phyloP scores from a whole-genome alignment of 306 rosid genomes.

The Quercus ilex region DNA sequence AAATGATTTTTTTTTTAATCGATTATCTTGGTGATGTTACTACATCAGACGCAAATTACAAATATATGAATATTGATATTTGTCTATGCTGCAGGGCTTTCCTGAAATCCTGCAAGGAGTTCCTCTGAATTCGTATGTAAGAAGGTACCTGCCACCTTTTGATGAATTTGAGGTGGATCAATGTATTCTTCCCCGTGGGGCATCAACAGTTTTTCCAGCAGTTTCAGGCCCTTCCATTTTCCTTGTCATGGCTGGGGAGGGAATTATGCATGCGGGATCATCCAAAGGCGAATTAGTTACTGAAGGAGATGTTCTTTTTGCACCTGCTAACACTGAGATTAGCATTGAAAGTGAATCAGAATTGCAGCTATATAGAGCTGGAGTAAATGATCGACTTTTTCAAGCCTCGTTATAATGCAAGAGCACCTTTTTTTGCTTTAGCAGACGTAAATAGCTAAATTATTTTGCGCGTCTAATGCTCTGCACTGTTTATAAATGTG shows the following conservation, averaged over 20 bases:
- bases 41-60: background rate
- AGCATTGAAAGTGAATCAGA: slow-evolving; percentile 47
- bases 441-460: background rate
- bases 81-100: slow-evolving; percentile 50
- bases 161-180: slow-evolving; percentile 88
- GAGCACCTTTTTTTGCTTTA: background rate
- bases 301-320: slow-evolving; percentile 82
- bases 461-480: background rate
- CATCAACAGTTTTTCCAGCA: slow-evolving; percentile 55
- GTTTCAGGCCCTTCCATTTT: slow-evolving; percentile 81
- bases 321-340: slow-evolving; percentile 69
- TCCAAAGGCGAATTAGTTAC: slow-evolving; percentile 32
- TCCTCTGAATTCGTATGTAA: slow-evolving; percentile 51
- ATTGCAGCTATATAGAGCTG: slow-evolving; percentile 72
- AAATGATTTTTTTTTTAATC: background rate
- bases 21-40: background rate
- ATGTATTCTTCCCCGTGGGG: slow-evolving; percentile 61
- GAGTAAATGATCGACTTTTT: slow-evolving; percentile 69
- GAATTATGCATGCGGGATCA: slow-evolving; percentile 43
- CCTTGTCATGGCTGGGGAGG: slow-evolving; percentile 60
- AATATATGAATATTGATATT: background rate
- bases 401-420: slow-evolving; percentile 16
- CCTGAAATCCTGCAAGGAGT: slow-evolving; percentile 79
- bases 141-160: slow-evolving; percentile 69
- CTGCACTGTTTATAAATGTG: background rate